Evolutionary conservation across 768 basidiomycete genomes (phyloP).

Genomic region (Xerocomus spinulosus): DNA sequence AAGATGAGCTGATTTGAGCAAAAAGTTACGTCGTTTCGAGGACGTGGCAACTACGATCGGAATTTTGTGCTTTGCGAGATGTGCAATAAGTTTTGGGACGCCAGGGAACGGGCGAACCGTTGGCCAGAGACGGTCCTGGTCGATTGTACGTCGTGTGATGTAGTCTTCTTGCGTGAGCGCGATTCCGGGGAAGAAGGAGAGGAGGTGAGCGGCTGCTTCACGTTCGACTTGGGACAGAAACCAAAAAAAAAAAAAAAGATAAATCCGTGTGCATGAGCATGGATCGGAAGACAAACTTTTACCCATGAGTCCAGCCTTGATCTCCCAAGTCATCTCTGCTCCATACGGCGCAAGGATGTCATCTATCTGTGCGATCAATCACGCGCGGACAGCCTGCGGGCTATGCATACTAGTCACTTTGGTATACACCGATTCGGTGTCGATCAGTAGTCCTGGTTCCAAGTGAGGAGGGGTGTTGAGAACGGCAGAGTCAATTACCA

Average conservation of each 20-base stretch:
- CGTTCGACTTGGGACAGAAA: conserved; percentile 58
- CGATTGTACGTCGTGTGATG: conserved; percentile 47
- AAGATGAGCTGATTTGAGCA: conserved; percentile 63
- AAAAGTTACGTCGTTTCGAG: conserved; percentile 59
- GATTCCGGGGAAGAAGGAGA: conserved; percentile 75
- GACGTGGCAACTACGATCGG: conserved; percentile 84
- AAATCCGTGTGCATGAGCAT: neutral
- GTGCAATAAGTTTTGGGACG: conserved; percentile 59
- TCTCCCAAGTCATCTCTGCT: conserved; percentile 81
- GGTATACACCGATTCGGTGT: conserved; percentile 74
- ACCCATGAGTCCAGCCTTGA: conserved; percentile 87
- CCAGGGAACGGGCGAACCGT: conserved; percentile 73
- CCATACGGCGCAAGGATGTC: conserved; percentile 68
- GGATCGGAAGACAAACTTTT: conserved; percentile 47
- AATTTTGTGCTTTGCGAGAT: conserved; percentile 61
- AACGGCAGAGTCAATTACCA: conserved; percentile 34
- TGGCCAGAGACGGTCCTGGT: conserved; percentile 66
- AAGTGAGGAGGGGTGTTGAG: neutral
- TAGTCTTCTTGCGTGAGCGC: conserved; percentile 59
- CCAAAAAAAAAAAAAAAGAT: too few species aligned
- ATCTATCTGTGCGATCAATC: conserved; percentile 39
- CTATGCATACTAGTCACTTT: conserved; percentile 63
- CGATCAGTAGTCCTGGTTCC: conserved; percentile 61
- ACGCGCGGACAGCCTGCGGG: neutral
- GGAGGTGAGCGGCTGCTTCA: conserved; percentile 59